Conservation (phyloP, 31 red algal species). For the Endocladia muricata region DNA sequence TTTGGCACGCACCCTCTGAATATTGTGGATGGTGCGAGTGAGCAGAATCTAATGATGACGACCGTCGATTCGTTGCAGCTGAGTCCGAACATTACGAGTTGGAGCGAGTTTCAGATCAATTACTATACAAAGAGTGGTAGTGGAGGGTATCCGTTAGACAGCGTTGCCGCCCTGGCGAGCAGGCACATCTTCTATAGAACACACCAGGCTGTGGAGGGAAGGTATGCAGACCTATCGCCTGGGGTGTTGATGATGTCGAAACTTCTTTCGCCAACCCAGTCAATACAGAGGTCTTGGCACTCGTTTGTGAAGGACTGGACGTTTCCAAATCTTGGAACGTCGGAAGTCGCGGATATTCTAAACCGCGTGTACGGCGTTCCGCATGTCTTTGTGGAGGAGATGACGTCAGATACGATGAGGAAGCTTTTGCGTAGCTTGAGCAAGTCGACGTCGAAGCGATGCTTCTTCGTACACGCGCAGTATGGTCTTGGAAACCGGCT, state of each 20-base stretch:
- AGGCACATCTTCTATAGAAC: conserved; percentile 53
- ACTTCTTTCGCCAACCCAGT: conserved; percentile 4
- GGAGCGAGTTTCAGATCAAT: conserved; percentile 68
- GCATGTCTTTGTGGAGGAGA: conserved; percentile 44
- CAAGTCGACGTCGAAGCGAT: conserved; percentile 37
- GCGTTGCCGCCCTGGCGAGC: conserved; percentile 20
- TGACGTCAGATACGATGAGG: conserved; percentile 29
- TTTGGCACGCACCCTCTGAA: conserved; percentile 16
- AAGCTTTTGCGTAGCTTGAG: conserved; percentile 35
- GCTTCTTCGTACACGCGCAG: conserved; percentile 75
- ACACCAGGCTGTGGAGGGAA: conserved; percentile 13
- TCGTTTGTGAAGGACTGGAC: conserved; percentile 53
- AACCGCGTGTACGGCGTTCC: conserved; percentile 67
- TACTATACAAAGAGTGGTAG: conserved; percentile 40
- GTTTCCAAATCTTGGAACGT: conserved; percentile 18
- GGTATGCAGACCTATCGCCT: conserved; percentile 41
- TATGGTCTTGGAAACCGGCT: conserved; percentile 86
- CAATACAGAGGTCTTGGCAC: conserved; percentile 37
- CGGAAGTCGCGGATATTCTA: conserved; percentile 46
- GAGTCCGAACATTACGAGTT: conserved; percentile 36
- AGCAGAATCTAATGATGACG: conserved; percentile 39
- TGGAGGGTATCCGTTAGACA: conserved; percentile 46
- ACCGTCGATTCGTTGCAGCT: conserved; percentile 37
- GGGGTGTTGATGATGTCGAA: conserved; percentile 34
- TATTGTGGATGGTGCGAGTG: not conserved